A percentile compares a stretch with the other conserved stretches of the same genome.
phyloP scores from a whole-genome alignment of 2,329 filamentous ascomycete species.

The Colletotrichum graminicola region DNA sequence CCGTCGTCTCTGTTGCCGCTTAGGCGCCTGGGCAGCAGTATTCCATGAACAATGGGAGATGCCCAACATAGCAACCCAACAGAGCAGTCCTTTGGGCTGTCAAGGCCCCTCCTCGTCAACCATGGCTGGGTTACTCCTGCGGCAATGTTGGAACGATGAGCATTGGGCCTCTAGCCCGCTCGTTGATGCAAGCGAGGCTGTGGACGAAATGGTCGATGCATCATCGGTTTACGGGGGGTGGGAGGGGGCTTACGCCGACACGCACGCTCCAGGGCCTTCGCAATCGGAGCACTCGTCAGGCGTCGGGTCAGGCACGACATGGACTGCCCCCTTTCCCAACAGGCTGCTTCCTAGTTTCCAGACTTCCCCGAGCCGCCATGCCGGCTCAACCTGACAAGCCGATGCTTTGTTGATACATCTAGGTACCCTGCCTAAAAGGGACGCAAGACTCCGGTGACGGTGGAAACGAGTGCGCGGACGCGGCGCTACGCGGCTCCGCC shows the following conservation, averaged over 20 bases:
- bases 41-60: background rate
- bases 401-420: background rate
- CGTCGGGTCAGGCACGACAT: slow-evolving; percentile 10
- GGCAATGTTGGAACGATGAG: slow-evolving; percentile 5
- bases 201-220: background rate
- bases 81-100: background rate
- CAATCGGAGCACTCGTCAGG: slow-evolving; percentile 3
- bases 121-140: slow-evolving; percentile 21
- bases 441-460: background rate
- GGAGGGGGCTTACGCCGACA: no score
- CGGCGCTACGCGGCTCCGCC: slow-evolving; percentile 31
- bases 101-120: background rate
- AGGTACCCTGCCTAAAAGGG: background rate
- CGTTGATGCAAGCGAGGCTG: slow-evolving; percentile 10
- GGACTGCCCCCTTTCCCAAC: background rate
- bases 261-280: slow-evolving; percentile 16
- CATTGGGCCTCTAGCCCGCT: background rate
- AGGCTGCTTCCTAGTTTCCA: slow-evolving; percentile 17
- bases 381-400: background rate
- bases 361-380: slow-evolving; percentile 5
- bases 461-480: slow-evolving; percentile 18
- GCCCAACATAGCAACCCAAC: background rate
- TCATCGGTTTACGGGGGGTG: background rate
- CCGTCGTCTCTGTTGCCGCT: slow-evolving; percentile 1
- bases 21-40: slow-evolving; percentile 13